Percentiles rank a stretch among this genome's conserved stretches.
These are phyloP conservation scores for Eleusine indica DNA, from an alignment of 176 grass and related monocot genomes.

Conservation along the genomic window DNA sequence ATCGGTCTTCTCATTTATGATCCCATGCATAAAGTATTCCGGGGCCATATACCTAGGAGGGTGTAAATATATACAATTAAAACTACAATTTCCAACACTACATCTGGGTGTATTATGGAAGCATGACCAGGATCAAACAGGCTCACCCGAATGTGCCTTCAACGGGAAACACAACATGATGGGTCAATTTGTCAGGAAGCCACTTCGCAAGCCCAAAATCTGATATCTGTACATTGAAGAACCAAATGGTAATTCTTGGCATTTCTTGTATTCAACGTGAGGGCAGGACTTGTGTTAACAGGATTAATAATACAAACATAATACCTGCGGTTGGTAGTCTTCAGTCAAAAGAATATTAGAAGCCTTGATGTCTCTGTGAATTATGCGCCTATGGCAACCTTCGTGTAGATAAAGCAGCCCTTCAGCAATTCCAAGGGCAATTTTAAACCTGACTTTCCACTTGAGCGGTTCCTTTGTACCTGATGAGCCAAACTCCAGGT, in stretches of 20 bases:
- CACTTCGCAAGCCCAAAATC: constrained; percentile 99
- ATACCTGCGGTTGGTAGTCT: constrained; percentile 94
- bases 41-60: constrained; percentile 83
- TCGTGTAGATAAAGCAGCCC: constrained; percentile 92
- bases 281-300: not conserved
- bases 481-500: constrained; percentile 59
- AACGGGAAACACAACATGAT: constrained; percentile 91
- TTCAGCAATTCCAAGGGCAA: constrained; percentile 87
- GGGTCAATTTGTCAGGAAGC: constrained; percentile 88
- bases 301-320: constrained; percentile 22
- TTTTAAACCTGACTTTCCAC: constrained; percentile 83
- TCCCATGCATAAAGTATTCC: constrained; percentile 98
- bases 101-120: constrained; percentile 9
- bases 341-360: constrained; percentile 98
- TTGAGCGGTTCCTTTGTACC: constrained; percentile 66
- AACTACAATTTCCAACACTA: constrained; percentile 19
- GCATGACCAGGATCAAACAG: not conserved
- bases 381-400: constrained; percentile 90
- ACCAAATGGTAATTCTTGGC: constrained; percentile 11
- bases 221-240: constrained; percentile 65
- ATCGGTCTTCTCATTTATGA: constrained; percentile 96
- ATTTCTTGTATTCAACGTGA: constrained; percentile 1
- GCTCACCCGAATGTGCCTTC: constrained; percentile 98
- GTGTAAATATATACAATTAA: constrained; percentile 31
- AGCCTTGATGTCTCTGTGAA: constrained; percentile 99